Conservation (phyloP, 2,329 filamentous ascomycete genomes). For the Claviceps sp. region DNA sequence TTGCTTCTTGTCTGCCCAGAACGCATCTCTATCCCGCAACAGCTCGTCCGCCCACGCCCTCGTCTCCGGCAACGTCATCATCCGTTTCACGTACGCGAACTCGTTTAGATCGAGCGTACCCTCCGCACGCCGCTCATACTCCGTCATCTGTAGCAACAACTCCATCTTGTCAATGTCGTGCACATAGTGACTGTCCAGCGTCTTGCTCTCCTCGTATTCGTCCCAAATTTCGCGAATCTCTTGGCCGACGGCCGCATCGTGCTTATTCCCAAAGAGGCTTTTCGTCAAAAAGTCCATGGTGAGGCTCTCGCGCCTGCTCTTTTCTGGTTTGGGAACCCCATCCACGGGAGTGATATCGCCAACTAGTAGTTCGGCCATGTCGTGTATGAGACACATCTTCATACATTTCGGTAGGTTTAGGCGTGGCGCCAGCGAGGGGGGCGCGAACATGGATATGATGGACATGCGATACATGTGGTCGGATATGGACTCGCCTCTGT, state of each 20-base stretch:
- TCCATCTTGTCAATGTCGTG: constrained; percentile 98
- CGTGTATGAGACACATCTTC: constrained; percentile 90
- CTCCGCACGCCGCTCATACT: constrained; percentile 69
- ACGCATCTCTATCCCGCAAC: constrained; percentile 58
- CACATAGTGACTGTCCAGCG: constrained; percentile 75
- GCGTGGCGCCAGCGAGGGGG: constrained; percentile 53
- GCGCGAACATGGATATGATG: constrained; percentile 84
- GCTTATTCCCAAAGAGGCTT: constrained; percentile 58
- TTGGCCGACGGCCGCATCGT: constrained; percentile 52
- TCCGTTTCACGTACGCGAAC: constrained; percentile 66
- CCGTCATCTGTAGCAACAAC: constrained; percentile 84
- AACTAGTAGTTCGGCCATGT: constrained; percentile 92
- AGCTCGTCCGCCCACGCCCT: constrained; percentile 67
- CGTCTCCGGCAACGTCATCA: constrained; percentile 64
- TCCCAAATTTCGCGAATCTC: constrained; percentile 76
- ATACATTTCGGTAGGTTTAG: constrained; percentile 76
- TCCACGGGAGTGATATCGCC: constrained; percentile 96
- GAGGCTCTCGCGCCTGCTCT: constrained; percentile 69
- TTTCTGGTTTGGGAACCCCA: constrained; percentile 71
- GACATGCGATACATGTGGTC: constrained; percentile 99
- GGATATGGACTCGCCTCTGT: constrained; percentile 73
- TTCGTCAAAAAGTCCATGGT: constrained; percentile 87
- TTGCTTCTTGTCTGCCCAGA: constrained; percentile 48
- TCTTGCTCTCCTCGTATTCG: constrained; percentile 84
- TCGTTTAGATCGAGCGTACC: constrained; percentile 66